Percentiles rank a stretch among this genome's conserved stretches.
Evolutionary conservation across 305 asterid species (phyloP).

Genomic region (Fraxinus angustifolia): DNA sequence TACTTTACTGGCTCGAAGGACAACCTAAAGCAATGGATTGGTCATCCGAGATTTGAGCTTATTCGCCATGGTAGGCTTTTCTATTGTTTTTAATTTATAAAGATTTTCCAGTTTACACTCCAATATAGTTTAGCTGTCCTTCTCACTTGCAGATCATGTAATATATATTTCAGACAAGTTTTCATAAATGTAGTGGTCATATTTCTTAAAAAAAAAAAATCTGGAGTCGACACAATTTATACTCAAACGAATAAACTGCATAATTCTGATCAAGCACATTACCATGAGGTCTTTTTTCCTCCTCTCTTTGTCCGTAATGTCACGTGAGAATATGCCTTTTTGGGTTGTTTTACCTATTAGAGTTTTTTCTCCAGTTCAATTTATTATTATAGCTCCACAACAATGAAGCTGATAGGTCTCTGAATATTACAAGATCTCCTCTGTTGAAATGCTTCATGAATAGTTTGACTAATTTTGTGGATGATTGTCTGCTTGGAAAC

Average conservation of each 20-base stretch:
- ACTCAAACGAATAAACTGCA: background rate
- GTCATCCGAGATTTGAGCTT: slow-evolving; percentile 55
- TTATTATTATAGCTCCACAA: background rate
- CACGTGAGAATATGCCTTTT: background rate
- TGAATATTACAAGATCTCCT: background rate
- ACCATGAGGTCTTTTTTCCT: background rate
- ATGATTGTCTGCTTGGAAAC: background rate
- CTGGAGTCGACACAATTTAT: background rate
- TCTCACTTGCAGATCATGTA: background rate
- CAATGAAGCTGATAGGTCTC: background rate
- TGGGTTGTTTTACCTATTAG: background rate
- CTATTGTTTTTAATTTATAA: background rate
- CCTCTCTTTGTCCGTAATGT: background rate
- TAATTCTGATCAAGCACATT: background rate
- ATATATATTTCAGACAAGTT: background rate
- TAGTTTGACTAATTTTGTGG: background rate
- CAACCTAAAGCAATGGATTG: slow-evolving; percentile 48
- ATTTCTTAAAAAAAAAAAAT: background rate
- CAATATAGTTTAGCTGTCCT: background rate
- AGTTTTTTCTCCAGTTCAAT: background rate
- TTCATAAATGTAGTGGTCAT: background rate
- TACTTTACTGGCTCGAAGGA: slow-evolving; percentile 51
- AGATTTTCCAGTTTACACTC: background rate
- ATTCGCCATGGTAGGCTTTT: slow-evolving; percentile 44
- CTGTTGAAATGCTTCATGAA: background rate